A percentile compares a stretch with the other conserved stretches of the same genome.
phyloP scores from a whole-genome alignment of 129 eudicot species.

The Ambrosia artemisiifolia region DNA sequence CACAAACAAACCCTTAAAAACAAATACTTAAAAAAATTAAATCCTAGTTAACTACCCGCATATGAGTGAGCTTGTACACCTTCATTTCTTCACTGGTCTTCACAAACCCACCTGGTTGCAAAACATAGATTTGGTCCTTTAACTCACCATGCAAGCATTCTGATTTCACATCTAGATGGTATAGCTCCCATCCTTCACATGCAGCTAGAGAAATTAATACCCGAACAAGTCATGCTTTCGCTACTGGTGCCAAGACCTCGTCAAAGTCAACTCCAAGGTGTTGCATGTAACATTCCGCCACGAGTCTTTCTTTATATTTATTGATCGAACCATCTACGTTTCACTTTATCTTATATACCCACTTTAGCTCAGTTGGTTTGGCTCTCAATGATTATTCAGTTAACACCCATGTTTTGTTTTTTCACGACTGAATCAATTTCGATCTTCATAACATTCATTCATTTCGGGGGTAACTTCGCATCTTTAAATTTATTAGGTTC shows the following conservation, averaged over 20 bases:
- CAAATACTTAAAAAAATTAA: too few species aligned
- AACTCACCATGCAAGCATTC: background rate
- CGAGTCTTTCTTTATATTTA: background rate
- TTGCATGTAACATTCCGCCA: background rate
- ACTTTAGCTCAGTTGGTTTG: background rate
- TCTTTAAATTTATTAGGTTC: too few species aligned
- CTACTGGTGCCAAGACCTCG: background rate
- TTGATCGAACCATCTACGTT: background rate
- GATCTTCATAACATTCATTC: background rate
- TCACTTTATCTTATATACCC: background rate
- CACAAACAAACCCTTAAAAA: too few species aligned
- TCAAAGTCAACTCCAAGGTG: background rate
- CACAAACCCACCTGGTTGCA: background rate
- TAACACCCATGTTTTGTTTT: background rate
- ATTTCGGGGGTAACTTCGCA: background rate
- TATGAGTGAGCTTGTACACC: background rate
- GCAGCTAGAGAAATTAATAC: background rate
- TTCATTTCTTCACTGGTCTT: background rate
- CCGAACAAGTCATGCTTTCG: background rate
- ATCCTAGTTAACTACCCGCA: too few species aligned
- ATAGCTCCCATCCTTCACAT: background rate
- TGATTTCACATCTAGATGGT: background rate
- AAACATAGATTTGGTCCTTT: background rate
- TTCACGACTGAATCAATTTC: background rate
- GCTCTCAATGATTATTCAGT: background rate